Evolutionary conservation across 352 stramenopile genomes (phyloP), one percentile per base, ranked within the genome.

Genomic region (Phytopythium helicoides): DNA sequence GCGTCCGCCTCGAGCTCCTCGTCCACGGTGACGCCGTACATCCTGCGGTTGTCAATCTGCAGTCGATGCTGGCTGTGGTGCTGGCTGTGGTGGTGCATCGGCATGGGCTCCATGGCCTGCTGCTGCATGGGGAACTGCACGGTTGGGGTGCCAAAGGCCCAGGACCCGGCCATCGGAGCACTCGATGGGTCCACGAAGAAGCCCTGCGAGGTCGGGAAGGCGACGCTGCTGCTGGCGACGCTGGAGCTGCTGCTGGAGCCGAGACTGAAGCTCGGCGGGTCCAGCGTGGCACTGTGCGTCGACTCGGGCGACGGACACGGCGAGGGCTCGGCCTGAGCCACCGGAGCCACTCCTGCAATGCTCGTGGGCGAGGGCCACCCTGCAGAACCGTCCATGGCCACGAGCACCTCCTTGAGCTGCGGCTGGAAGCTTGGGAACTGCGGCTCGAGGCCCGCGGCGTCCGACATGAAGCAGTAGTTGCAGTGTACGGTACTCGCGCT

Each of bases 371-470:
- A 73, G 33, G 60, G 53, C 67, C 64, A 73, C 10, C 47, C 21
- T 19, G 31, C 54, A 0, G 52, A 19, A 31, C 52, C 48, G 62
- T 62, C 62, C 50, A 58, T n/a, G 26, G 60, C 35, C 48, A 70
- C 62, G 4, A 47, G 19, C n/a, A 41, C 33, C 5, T 59, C 51
- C 60, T 76, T 76, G 51, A 76, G 60, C 41, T 71, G 63, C 34
- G 63, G 64, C n/a, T 62, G 54, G 67, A 71, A 76, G 67, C 56
- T 76, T 62, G 63, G 54, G 44, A 73, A 76, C 37, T 76, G 67
- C 33, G 11, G 45, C 45, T 26, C 28, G 22, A 25, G 22, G 40
- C 21, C 25, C 15, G 34, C 12, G 26, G 39, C 28, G 45, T 51
- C 28, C 45, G 45, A 51, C 45, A 51, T 51, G 28, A 16, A 28